These are phyloP conservation scores for Paraphaeosphaeria minitans DNA, from an alignment of 2,329 filamentous ascomycete genomes.

Conservation along the genomic window DNA sequence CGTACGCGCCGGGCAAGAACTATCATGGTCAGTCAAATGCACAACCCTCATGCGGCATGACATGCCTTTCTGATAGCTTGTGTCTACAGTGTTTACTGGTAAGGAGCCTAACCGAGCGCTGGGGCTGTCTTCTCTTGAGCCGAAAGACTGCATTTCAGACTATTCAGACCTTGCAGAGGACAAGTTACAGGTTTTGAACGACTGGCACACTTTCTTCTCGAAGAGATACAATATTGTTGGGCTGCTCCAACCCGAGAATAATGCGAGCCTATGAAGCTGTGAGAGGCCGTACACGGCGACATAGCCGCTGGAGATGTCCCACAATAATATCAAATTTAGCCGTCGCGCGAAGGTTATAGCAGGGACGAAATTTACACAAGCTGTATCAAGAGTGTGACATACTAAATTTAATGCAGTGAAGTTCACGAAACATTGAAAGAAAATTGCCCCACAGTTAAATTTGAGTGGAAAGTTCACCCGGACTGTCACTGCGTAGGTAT, in stretches of 20 bases:
- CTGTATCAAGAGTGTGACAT: not conserved
- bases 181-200: conserved; percentile 81
- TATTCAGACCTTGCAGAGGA: conserved; percentile 85
- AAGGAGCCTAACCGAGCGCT: conserved; percentile 95
- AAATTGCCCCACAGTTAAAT: not conserved
- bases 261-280: not conserved
- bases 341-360: not conserved
- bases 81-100: conserved; percentile 81
- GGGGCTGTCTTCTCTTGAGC: conserved; percentile 82
- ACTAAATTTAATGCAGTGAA: not conserved
- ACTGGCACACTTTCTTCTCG: conserved; percentile 96
- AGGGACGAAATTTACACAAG: not conserved
- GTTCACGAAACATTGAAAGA: not conserved
- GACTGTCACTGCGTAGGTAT: not conserved
- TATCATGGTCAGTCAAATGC: conserved; percentile 73
- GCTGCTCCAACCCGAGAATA: conserved; percentile 31
- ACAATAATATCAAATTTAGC: not conserved
- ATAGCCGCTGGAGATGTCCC: not conserved
- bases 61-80: not conserved
- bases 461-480: not conserved
- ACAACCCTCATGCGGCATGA: not conserved
- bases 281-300: not conserved
- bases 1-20: conserved; percentile 79
- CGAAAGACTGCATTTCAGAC: conserved; percentile 78
- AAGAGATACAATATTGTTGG: conserved; percentile 95